Percentiles rank a stretch among this genome's conserved stretches.
Conservation (phyloP, 768 basidiomycete genomes). For the Mycena vitilis region DNA sequence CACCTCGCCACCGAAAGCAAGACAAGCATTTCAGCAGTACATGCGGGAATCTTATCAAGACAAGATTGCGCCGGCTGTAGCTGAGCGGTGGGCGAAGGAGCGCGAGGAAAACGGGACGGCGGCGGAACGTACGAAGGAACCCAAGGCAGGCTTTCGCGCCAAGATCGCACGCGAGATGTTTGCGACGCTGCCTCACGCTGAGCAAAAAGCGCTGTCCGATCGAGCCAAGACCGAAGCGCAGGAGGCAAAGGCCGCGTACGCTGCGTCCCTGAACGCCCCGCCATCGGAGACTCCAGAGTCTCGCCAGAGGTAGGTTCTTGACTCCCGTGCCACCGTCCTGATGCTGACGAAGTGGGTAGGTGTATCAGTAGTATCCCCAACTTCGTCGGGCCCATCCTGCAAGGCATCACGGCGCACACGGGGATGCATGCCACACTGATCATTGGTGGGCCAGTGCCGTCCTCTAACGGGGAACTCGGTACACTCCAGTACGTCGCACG, state of each 20-base stretch:
- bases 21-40: conserved; percentile 20
- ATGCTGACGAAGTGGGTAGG: background rate
- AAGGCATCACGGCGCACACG: background rate
- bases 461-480: background rate
- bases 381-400: background rate
- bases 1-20: background rate
- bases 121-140: background rate
- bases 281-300: conserved; percentile 3
- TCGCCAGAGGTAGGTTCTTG: background rate
- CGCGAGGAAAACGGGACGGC: background rate
- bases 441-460: background rate
- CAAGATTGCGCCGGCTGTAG: conserved; percentile 4
- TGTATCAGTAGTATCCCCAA: background rate
- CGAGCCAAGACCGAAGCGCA: background rate
- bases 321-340: background rate
- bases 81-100: background rate
- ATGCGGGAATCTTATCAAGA: conserved; percentile 16
- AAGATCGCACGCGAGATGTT: conserved; percentile 12
- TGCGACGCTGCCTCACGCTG: background rate
- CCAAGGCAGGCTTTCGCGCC: background rate
- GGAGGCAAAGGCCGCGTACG: background rate
- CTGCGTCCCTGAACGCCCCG: background rate
- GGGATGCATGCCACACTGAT: background rate
- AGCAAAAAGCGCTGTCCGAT: background rate
- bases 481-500: background rate